Conservation (phyloP, 2,329 filamentous ascomycete species). For the Sporothrix phasma region DNA sequence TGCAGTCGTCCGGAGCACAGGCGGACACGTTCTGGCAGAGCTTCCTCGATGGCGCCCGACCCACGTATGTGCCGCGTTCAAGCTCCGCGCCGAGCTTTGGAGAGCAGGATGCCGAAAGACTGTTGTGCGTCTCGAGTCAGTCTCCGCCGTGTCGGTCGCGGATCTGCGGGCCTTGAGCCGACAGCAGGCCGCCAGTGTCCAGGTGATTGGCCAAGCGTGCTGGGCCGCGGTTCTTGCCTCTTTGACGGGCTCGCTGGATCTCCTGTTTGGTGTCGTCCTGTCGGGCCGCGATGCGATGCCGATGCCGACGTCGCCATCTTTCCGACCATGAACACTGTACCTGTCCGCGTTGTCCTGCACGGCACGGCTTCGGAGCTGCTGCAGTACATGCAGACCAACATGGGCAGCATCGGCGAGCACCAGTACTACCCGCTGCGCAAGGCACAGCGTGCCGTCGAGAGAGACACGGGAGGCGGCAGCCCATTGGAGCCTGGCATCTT, state of each 20-base stretch:
- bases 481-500: constrained; percentile 33
- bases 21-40: constrained; percentile 60
- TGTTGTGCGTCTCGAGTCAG: constrained; percentile 32
- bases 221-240: constrained; percentile 65
- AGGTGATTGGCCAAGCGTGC: constrained; percentile 64
- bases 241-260: constrained; percentile 54
- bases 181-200: constrained; percentile 56
- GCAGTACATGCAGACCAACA: constrained; percentile 61
- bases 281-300: constrained; percentile 74
- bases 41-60: constrained; percentile 45
- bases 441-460: constrained; percentile 43
- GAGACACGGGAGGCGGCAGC: constrained; percentile 25
- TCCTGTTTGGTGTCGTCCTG: constrained; percentile 73
- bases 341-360: constrained; percentile 62
- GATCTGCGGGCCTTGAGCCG: constrained; percentile 53
- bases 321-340: constrained; percentile 86
- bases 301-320: constrained; percentile 61
- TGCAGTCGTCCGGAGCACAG: constrained; percentile 33
- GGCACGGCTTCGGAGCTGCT: constrained; percentile 56
- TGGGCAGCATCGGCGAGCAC: constrained; percentile 55
- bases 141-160: constrained; percentile 32
- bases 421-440: constrained; percentile 71
- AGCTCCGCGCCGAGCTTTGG: not conserved
- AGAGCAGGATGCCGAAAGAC: constrained; percentile 7
- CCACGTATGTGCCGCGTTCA: constrained; percentile 23